Conservation (phyloP, 176 grass and related monocot genomes). For the Bothriochloa decipiens region DNA sequence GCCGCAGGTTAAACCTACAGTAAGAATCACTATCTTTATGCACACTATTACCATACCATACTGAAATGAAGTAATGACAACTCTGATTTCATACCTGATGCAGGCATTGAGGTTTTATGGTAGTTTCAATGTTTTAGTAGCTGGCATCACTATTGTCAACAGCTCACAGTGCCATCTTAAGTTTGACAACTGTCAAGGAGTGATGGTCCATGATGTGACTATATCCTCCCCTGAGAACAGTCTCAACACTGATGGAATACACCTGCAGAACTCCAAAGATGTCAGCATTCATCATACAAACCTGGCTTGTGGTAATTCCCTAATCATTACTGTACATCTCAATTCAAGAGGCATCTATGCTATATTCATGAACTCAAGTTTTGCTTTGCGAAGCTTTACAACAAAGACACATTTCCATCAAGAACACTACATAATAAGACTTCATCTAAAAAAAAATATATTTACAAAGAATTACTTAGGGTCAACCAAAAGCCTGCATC, state of each 20-base stretch:
- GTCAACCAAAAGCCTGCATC: slow-evolving; percentile 37
- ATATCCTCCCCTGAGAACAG: slow-evolving; percentile 87
- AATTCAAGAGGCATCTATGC: slow-evolving; percentile 33
- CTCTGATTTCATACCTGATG: slow-evolving; percentile 46
- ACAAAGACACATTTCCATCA: slow-evolving; percentile 23
- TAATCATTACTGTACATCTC: not conserved
- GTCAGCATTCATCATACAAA: slow-evolving; percentile 93
- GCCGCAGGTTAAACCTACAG: slow-evolving; percentile 93
- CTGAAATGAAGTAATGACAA: slow-evolving; percentile 30
- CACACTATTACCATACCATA: slow-evolving; percentile 15
- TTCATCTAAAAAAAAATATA: not conserved
- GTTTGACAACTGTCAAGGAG: slow-evolving; percentile 93
- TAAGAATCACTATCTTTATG: slow-evolving; percentile 48
- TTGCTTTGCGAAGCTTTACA: slow-evolving; percentile 7
- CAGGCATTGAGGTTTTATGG: slow-evolving; percentile 98
- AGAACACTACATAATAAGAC: slow-evolving; percentile 6
- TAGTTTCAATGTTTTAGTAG: slow-evolving; percentile 83
- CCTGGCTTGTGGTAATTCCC: slow-evolving; percentile 76
- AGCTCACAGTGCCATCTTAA: slow-evolving; percentile 98
- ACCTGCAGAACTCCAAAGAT: slow-evolving; percentile 97
- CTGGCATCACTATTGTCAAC: slow-evolving; percentile 96
- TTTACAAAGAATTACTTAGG: slow-evolving; percentile 7
- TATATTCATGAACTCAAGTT: slow-evolving; percentile 33
- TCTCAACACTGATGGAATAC: slow-evolving; percentile 96
- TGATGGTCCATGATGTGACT: slow-evolving; percentile 81